A percentile compares a stretch with the other conserved stretches of the same genome.
phyloP scores from a whole-genome alignment of 83 land plant genomes.

The Diphasiastrum complanatum region DNA sequence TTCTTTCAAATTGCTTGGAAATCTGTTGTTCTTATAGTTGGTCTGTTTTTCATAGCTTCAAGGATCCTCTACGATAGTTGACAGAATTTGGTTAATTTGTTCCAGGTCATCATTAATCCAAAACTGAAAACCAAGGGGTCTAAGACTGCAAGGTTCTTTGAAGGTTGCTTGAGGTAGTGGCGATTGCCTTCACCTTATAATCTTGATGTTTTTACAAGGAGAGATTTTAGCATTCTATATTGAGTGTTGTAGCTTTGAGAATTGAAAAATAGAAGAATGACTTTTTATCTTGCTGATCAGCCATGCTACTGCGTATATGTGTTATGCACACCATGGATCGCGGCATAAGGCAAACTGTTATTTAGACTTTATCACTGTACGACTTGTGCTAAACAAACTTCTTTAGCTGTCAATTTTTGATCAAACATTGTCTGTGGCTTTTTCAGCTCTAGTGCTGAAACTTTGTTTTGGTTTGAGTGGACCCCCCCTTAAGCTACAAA shows the following conservation, averaged over 20 bases:
- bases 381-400: too few species aligned
- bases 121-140: conserved; percentile 48
- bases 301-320: too few species aligned
- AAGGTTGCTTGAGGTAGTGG: conserved; percentile 93
- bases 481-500: too few species aligned
- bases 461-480: too few species aligned
- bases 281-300: too few species aligned
- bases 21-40: not conserved
- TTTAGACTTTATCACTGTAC: too few species aligned
- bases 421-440: too few species aligned
- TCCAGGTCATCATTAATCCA: conserved; percentile 86
- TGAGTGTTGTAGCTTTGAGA: not conserved
- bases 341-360: too few species aligned
- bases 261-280: too few species aligned
- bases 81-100: not conserved
- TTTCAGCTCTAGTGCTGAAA: too few species aligned
- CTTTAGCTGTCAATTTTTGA: too few species aligned
- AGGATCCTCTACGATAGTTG: not conserved
- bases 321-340: too few species aligned
- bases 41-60: not conserved
- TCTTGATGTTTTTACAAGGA: not conserved
- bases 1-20: not conserved
- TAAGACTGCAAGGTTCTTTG: conserved; percentile 71
- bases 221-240: not conserved
- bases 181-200: not conserved